Base-by-base conservation (phyloP, 1,284 basidiomycete genomes). In the Pyrrhoderma lamaoense region DNA sequence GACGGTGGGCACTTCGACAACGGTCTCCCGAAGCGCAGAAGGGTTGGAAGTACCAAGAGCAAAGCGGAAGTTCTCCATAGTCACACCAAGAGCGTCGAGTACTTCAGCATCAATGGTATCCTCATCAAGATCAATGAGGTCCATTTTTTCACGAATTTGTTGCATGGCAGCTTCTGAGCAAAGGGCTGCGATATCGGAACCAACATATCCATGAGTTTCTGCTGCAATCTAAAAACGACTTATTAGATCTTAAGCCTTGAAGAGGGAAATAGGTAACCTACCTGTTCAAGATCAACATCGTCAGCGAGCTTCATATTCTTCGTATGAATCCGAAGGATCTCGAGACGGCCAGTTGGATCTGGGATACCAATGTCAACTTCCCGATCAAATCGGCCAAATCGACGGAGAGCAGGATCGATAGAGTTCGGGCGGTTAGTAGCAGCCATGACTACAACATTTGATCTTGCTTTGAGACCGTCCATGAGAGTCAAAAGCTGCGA, bases 251-350 rank as follows among this genome's bases (percentile, higher is more conserved):
- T 46, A 31, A 34, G 11, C 34, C 23, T 46, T n/a, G n/a, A n/a
- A n/a, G n/a, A n/a, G n/a, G n/a, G n/a, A n/a, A n/a, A n/a, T n/a
- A n/a, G n/a, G 39, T 16, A 18, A 52, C 70, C 47, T 56, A 84
- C 86, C 75, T 95, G 92, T 68, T 99, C 95, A 51, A 99, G 80
- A 63, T 99, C 96, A 45, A 99, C 95, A 62, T 99, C 96, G 53
- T 98, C 94, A n/a, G 70, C 82, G 42, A 99, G 78, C 73, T 98
- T 99, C 95, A 99, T 99, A 77, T 99, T 99, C 85, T 98, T 99
- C 54, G 96, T 99, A 76, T 98, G 95, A 59, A 99, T 99, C 57
- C 95, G 89, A 56, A 99, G 82, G 62, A 99, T 98, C 69, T 99
- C 95, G 42, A 98, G 82, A 69, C 96, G 95, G 53, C 95, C 94